Evolutionary conservation across 306 rosid species (phyloP), one percentile per base, ranked within the genome.

Genomic region (Herpetospermum pedunculosum): DNA sequence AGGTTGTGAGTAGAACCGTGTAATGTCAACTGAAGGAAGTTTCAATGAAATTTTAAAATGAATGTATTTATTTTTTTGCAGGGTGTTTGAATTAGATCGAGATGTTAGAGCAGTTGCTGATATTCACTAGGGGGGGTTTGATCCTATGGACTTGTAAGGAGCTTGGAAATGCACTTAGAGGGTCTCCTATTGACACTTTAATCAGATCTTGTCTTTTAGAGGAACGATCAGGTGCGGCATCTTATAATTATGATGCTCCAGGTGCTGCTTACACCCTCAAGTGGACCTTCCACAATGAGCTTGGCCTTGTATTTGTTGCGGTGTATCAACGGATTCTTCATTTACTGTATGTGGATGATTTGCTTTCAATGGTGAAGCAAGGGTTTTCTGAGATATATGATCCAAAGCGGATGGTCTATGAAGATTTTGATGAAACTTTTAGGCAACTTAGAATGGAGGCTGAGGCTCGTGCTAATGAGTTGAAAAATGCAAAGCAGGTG

Each of bases 111-210:
- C 97, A 93, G 49, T 80, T 93, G 74, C 82, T 93, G 77, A 93
- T 93, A 74, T 93, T 90, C 79, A 93, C 98, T 5, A 80, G 98
- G 71, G 97, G 98, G 53, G 98, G 97, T 15, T 81, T 93, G 72
- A 93, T 89, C 85, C 96, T 93, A 34, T 93, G 98, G 97, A 89
- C 96, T 2, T 93, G 94, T 81, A 88, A 87, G 55, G 88, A 92
- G 80, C 81, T 92, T 16, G 90, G 92, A 15, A 90, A 93, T 69
- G 96, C 98, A 47, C 88, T 93, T 37, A 90, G 48, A 72, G 98
- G 98, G 7, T 93, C 97, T 5, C 97, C 98, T 44, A 89, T 93
- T 67, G 98, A 93, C 79, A 85, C 96, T 21, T 80, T 93, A 90
- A 91, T 93, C 79, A 85, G 96, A 28, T 93, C 97, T 6, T 93